phyloP scores from a whole-genome alignment of 2,329 filamentous ascomycete species.

The Phyllosticta paracitricarpa region DNA sequence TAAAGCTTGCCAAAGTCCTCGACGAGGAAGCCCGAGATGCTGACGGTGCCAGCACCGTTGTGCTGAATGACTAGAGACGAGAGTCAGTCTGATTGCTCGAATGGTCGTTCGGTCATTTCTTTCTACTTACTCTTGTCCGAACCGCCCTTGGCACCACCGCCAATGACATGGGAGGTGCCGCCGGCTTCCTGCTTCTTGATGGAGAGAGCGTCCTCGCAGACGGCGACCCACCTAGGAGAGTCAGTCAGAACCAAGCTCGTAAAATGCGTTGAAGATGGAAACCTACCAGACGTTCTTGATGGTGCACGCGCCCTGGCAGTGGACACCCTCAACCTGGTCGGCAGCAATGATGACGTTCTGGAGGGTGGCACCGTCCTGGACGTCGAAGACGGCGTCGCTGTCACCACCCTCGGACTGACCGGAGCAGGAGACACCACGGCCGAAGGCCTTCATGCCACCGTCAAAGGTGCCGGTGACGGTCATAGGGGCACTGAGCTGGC shows the following conservation, averaged over 20 bases:
- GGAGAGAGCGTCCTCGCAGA: conserved; percentile 32
- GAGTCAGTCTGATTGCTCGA: not conserved
- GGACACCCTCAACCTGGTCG: conserved; percentile 39
- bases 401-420: conserved; percentile 10
- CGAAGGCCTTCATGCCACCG: conserved; percentile 12
- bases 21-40: conserved; percentile 22
- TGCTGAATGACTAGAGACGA: conserved; percentile 20
- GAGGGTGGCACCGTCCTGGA: conserved; percentile 27
- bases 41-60: conserved; percentile 24
- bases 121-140: conserved; percentile 16
- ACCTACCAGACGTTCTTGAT: conserved; percentile 26
- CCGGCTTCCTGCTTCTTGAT: conserved; percentile 13
- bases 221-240: conserved; percentile 13
- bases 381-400: conserved; percentile 9
- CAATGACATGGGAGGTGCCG: conserved; percentile 20
- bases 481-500: conserved; percentile 7
- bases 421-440: conserved; percentile 9
- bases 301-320: conserved; percentile 40
- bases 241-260: too few relatives aligned
- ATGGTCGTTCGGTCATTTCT: not conserved
- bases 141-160: conserved; percentile 20
- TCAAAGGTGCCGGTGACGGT: conserved; percentile 10
- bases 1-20: conserved; percentile 23
- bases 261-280: too few relatives aligned
- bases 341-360: conserved; percentile 41